These are phyloP conservation scores for Pseudohalonectria lignicola DNA, from an alignment of 2,329 filamentous ascomycete species.

Conservation along the genomic window DNA sequence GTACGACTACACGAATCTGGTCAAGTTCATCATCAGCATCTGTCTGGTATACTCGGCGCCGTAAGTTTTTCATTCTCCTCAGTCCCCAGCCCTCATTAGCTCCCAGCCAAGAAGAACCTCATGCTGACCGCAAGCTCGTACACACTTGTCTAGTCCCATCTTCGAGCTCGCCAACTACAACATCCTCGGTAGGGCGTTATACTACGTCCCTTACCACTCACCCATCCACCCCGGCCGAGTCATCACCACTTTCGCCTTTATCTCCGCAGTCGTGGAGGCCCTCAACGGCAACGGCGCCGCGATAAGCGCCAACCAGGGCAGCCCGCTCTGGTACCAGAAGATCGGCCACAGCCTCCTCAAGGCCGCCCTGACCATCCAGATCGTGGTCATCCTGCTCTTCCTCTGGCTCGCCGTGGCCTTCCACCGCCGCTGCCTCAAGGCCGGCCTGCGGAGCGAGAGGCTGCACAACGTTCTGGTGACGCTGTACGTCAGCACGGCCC, in stretches of 20 bases:
- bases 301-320: constrained; percentile 31
- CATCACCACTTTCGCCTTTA: constrained; percentile 31
- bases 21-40: constrained; percentile 27
- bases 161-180: constrained; percentile 55
- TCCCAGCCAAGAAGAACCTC: no score
- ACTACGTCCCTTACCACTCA: constrained; percentile 49
- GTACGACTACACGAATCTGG: constrained; percentile 29
- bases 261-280: constrained; percentile 36
- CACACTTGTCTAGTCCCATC: no score
- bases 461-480: constrained; percentile 28
- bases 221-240: constrained; percentile 37
- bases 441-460: constrained; percentile 19
- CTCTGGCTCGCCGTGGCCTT: constrained; percentile 34
- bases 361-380: constrained; percentile 40
- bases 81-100: constrained; percentile 6
- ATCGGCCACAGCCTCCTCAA: constrained; percentile 35
- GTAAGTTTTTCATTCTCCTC: constrained; percentile 9
- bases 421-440: constrained; percentile 29
- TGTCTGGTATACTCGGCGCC: constrained; percentile 24
- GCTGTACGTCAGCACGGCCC: constrained; percentile 36
- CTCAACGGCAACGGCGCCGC: constrained; percentile 37
- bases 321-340: constrained; percentile 23
- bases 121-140: no score
- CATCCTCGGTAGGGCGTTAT: constrained; percentile 48
- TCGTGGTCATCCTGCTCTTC: constrained; percentile 39